Conservation (phyloP, 495 filamentous ascomycete genomes). For the Sporormia fimetaria region DNA sequence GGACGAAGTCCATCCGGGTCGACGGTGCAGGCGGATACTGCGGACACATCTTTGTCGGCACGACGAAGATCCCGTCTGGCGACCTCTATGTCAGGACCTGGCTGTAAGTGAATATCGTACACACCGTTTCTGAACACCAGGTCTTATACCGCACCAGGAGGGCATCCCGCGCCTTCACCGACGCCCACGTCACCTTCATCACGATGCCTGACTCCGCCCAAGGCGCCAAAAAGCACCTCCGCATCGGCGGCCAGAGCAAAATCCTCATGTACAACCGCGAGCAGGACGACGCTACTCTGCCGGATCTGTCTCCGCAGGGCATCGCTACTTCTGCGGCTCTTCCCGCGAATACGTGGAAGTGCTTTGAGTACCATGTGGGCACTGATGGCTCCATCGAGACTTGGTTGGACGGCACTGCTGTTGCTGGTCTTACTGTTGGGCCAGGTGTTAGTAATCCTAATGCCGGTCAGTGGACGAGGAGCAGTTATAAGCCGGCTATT, state of each 20-base stretch:
- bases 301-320: slow-evolving; percentile 46
- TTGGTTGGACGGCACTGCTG: slow-evolving; percentile 41
- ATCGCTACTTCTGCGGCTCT: slow-evolving; percentile 41
- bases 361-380: slow-evolving; percentile 48
- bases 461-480: slow-evolving; percentile 41
- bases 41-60: slow-evolving; percentile 50
- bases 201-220: slow-evolving; percentile 48
- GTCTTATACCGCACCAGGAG: slow-evolving; percentile 35
- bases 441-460: slow-evolving; percentile 39
- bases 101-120: slow-evolving; percentile 36
- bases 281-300: slow-evolving; percentile 48
- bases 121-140: slow-evolving; percentile 8
- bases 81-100: slow-evolving; percentile 45
- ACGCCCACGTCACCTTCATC: slow-evolving; percentile 48
- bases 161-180: slow-evolving; percentile 42
- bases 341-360: slow-evolving; percentile 40
- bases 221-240: slow-evolving; percentile 44
- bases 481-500: slow-evolving; percentile 38
- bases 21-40: slow-evolving; percentile 45
- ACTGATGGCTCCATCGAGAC: slow-evolving; percentile 46
- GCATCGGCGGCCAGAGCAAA: slow-evolving; percentile 45
- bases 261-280: slow-evolving; percentile 53
- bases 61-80: slow-evolving; percentile 42
- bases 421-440: slow-evolving; percentile 40
- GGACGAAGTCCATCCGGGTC: slow-evolving; percentile 45